Evolutionary conservation across 2,329 filamentous ascomycete genomes (phyloP).

Genomic region (Epichloe hybrida): DNA sequence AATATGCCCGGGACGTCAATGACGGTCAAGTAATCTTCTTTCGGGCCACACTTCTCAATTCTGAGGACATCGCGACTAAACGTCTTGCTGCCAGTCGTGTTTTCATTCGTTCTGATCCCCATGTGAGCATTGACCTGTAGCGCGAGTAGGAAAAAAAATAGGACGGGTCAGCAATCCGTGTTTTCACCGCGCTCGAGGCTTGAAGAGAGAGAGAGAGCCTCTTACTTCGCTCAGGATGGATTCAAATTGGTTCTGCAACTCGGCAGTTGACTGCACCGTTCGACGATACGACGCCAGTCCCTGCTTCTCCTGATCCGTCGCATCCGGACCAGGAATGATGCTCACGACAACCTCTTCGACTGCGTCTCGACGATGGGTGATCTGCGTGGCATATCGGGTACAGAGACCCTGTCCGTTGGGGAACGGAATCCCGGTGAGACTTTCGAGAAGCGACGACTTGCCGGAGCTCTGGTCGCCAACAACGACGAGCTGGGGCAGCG

Average conservation of each 20-base stretch:
- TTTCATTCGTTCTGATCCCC: conserved; percentile 23
- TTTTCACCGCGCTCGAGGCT: neutral
- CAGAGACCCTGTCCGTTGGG: conserved; percentile 31
- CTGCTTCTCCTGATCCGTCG: conserved; percentile 4
- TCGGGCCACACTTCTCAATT: conserved; percentile 29
- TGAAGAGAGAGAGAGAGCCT: neutral
- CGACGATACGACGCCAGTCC: neutral
- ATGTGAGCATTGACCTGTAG: conserved; percentile 27
- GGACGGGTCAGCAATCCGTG: neutral
- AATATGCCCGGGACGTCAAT: conserved; percentile 45
- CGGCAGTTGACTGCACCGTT: neutral
- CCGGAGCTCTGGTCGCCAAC: conserved; percentile 78
- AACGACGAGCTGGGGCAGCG: conserved; percentile 53
- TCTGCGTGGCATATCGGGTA: conserved; percentile 32
- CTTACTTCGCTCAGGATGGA: conserved; percentile 27
- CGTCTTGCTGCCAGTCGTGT: conserved; percentile 7
- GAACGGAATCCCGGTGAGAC: conserved; percentile 34
- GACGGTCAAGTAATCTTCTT: conserved; percentile 33
- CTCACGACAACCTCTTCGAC: conserved; percentile 25
- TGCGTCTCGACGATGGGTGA: conserved; percentile 14
- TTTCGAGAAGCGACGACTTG: conserved; percentile 75
- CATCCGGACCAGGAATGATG: conserved; percentile 19
- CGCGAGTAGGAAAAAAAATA: neutral
- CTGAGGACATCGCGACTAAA: conserved; percentile 34
- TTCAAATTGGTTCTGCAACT: conserved; percentile 12